Percentiles rank a stretch among this genome's conserved stretches.
Conservation (phyloP, 331 rosid genomes). For the Rhamnella rubrinervis region DNA sequence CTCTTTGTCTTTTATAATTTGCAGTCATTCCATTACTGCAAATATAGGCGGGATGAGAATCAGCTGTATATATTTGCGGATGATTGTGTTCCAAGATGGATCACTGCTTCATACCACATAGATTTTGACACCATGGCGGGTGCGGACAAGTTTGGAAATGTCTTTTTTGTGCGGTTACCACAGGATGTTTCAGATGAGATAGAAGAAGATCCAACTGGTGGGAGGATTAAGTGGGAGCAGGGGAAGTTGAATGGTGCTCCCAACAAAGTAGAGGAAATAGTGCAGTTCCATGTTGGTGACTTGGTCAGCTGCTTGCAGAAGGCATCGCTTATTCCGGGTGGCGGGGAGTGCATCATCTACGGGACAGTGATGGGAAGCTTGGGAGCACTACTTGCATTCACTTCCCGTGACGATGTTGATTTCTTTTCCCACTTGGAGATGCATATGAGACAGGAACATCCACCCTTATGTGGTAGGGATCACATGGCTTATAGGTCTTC, state of each 20-base stretch:
- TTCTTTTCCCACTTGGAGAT: slow-evolving; percentile 98
- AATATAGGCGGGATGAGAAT: slow-evolving; percentile 91
- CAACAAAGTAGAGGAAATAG: slow-evolving; percentile 93
- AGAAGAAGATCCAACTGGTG: slow-evolving; percentile 99
- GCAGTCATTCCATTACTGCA: slow-evolving; percentile 99
- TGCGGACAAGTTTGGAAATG: slow-evolving; percentile 92
- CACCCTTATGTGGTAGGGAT: slow-evolving; percentile 96
- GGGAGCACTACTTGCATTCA: slow-evolving; percentile 91
- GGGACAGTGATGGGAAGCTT: slow-evolving; percentile 96
- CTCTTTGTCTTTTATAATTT: slow-evolving; percentile 14
- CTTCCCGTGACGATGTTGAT: slow-evolving; percentile 95
- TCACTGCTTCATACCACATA: slow-evolving; percentile 86
- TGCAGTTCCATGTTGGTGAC: slow-evolving; percentile 88
- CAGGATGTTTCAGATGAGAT: slow-evolving; percentile 96
- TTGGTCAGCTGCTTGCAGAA: slow-evolving; percentile 79
- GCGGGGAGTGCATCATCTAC: slow-evolving; percentile 84
- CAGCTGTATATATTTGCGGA: slow-evolving; percentile 92
- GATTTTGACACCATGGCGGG: slow-evolving; percentile 99
- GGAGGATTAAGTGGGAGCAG: slow-evolving; percentile 97
- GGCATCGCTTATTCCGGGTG: slow-evolving; percentile 96
- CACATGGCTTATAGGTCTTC: slow-evolving; percentile 98
- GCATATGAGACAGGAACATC: slow-evolving; percentile 97
- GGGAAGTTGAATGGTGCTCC: slow-evolving; percentile 96
- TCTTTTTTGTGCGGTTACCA: slow-evolving; percentile 80
- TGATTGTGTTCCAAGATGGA: slow-evolving; percentile 96